Conservation (phyloP, 371 early-diverging fungal species). For the Basidiobolus meristosporus region DNA sequence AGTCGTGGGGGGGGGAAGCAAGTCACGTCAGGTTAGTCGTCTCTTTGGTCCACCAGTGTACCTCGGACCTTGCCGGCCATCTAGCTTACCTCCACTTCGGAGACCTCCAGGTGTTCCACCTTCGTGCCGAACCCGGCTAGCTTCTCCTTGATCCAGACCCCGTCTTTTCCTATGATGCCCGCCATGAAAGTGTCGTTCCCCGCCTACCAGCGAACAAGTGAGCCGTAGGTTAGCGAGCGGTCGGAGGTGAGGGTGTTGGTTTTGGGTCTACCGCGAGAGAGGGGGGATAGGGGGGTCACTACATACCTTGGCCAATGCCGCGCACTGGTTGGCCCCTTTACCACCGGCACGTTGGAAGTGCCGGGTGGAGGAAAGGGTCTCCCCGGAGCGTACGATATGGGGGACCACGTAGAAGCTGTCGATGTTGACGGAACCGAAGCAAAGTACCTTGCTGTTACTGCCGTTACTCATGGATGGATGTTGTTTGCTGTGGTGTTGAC, state of each 20-base stretch:
- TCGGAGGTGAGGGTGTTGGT: neutral
- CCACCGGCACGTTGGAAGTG: slow-evolving; percentile 63
- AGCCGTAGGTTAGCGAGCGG: neutral
- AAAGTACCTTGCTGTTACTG: slow-evolving; percentile 37
- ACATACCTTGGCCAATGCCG: slow-evolving; percentile 44
- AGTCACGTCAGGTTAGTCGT: neutral
- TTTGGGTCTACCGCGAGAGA: neutral
- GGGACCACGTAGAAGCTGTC: slow-evolving; percentile 75
- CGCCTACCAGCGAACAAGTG: slow-evolving; percentile 14
- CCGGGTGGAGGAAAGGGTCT: slow-evolving; percentile 48
- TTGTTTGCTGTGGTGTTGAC: no score
- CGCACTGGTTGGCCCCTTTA: slow-evolving; percentile 81
- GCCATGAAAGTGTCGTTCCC: slow-evolving; percentile 48
- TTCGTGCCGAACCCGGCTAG: slow-evolving; percentile 29
- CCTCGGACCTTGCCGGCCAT: no score
- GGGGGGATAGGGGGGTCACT: neutral
- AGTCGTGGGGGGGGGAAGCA: neutral
- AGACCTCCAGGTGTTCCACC: slow-evolving; percentile 15
- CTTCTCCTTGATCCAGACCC: slow-evolving; percentile 46
- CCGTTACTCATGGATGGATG: no score
- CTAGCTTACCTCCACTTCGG: slow-evolving; percentile 11
- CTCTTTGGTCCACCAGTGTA: neutral
- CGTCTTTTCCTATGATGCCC: slow-evolving; percentile 77
- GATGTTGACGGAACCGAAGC: slow-evolving; percentile 74
- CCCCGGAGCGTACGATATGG: slow-evolving; percentile 61